Conservation (phyloP, 164 flowering plant genomes). For the Vitis vinifera region ASM3070453v1 NC_081805.1:11358001-11358500, state of each 20-base stretch:
- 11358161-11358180: background rate
- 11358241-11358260: background rate
- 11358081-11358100: too few species aligned
- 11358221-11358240: background rate
- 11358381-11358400: slow-evolving; percentile 9
- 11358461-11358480: too few species aligned
- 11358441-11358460: background rate
- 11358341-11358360: background rate
- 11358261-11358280: background rate
- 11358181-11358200: background rate
- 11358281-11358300: too few species aligned
- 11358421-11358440: background rate
- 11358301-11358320: background rate
- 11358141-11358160: background rate
- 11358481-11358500: background rate
- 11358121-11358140: background rate
- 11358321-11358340: slow-evolving; percentile 5
- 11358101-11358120: background rate
- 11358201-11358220: background rate
- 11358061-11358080: too few species aligned
- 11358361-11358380: background rate
- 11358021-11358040: too few species aligned
- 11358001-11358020: too few species aligned
- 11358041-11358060: too few species aligned
- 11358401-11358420: background rate